Evolutionary conservation across 2,329 filamentous ascomycete species (phyloP).

Genomic region (Paracoccidioides lutzii): DNA sequence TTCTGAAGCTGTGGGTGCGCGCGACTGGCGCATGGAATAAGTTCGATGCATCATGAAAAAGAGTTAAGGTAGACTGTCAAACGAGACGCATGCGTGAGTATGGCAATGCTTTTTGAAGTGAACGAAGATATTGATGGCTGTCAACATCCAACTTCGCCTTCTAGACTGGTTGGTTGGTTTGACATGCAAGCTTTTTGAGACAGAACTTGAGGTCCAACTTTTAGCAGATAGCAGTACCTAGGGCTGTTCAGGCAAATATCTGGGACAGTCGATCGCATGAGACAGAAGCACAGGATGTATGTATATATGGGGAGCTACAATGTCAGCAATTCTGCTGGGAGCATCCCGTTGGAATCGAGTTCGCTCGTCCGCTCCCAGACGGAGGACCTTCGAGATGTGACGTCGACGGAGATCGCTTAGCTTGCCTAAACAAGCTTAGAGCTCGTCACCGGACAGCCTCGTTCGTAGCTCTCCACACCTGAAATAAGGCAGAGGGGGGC

Average conservation of each 20-base stretch:
- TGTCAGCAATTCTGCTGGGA: neutral
- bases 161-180: neutral
- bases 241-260: neutral
- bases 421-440: neutral
- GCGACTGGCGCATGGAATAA: conserved; percentile 95
- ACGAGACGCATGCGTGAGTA: neutral
- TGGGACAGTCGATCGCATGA: neutral
- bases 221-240: neutral
- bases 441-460: neutral
- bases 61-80: neutral
- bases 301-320: neutral
- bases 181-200: neutral
- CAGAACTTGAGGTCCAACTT: neutral
- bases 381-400: neutral
- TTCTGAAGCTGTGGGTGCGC: conserved; percentile 87
- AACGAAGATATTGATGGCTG: neutral
- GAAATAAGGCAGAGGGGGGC: neutral
- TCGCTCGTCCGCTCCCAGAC: too few relatives aligned
- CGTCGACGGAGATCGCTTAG: conserved; percentile 3
- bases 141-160: neutral
- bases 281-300: neutral
- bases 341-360: neutral
- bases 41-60: conserved; percentile 73
- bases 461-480: neutral
- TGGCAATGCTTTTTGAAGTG: neutral